Evolutionary conservation across 1,139 yeast species (phyloP).

Genomic region (Candida tetrigidarum): DNA sequence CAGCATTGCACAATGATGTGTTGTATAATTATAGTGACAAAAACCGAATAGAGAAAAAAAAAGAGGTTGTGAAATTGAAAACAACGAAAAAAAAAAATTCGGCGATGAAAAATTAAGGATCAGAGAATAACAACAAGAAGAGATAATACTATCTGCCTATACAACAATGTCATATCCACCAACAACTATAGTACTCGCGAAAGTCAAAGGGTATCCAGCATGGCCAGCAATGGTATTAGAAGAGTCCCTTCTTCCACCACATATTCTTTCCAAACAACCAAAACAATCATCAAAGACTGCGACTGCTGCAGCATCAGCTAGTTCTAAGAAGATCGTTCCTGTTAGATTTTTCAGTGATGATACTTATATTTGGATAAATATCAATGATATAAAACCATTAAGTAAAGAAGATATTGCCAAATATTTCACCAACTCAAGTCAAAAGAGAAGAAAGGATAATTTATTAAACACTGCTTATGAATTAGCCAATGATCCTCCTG

Average conservation of each 20-base stretch:
- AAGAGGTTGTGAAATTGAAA: too few relatives aligned
- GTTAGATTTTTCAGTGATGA: slow-evolving; percentile 70
- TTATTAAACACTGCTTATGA: slow-evolving; percentile 42
- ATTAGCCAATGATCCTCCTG: slow-evolving; percentile 48
- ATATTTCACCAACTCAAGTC: slow-evolving; percentile 25
- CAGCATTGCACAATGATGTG: too few relatives aligned
- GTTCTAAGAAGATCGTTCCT: slow-evolving; percentile 35
- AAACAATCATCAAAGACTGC: slow-evolving; percentile 37
- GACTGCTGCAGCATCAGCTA: slow-evolving; percentile 22
- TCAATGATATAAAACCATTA: slow-evolving; percentile 43
- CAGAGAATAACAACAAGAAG: too few relatives aligned
- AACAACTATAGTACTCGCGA: slow-evolving; percentile 62
- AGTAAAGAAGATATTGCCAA: slow-evolving; percentile 29
- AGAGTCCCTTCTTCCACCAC: slow-evolving; percentile 55
- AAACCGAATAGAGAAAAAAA: too few relatives aligned
- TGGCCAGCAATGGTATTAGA: slow-evolving; percentile 87
- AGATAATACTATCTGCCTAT: too few relatives aligned
- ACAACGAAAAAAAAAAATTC: background rate
- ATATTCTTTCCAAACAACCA: slow-evolving; percentile 52
- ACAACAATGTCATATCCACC: slow-evolving; percentile 22
- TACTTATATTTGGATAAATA: slow-evolving; percentile 64
- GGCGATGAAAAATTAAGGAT: too few relatives aligned
- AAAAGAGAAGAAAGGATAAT: slow-evolving; percentile 39
- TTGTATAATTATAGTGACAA: too few relatives aligned
- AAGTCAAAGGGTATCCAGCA: slow-evolving; percentile 77